Conservation (phyloP, 345 rosid genomes). For the Boechera divaricarpa region DNA sequence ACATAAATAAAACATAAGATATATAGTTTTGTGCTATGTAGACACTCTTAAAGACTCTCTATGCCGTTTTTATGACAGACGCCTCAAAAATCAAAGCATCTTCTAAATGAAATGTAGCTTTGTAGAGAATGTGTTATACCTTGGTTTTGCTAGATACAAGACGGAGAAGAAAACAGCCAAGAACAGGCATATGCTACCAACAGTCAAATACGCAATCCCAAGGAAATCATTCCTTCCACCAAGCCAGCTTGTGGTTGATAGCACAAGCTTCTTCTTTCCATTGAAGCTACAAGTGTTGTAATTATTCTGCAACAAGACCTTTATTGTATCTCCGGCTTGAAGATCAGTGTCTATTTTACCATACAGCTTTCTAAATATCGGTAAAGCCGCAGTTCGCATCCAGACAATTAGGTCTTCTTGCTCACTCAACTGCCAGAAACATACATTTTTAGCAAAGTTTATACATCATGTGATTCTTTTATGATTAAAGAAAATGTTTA, state of each 20-base stretch:
- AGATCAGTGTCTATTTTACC: conserved; percentile 88
- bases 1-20: background rate
- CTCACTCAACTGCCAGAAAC: conserved; percentile 67
- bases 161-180: conserved; percentile 77
- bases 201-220: conserved; percentile 88
- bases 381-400: conserved; percentile 98
- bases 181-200: conserved; percentile 82
- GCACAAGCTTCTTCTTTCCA: conserved; percentile 92
- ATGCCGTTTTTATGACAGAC: background rate
- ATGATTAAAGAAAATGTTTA: background rate
- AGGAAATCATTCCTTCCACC: conserved; percentile 57
- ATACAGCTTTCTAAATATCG: conserved; percentile 87
- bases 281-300: conserved; percentile 87
- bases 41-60: background rate
- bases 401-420: conserved; percentile 95
- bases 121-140: conserved; percentile 48
- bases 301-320: conserved; percentile 58
- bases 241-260: conserved; percentile 92
- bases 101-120: background rate
- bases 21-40: background rate
- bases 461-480: background rate
- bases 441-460: background rate
- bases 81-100: background rate
- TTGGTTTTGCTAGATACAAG: conserved; percentile 76
- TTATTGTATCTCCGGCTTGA: conserved; percentile 53